A percentile compares a stretch with the other conserved stretches of the same genome.
Evolutionary conservation across 192 early-diverging fungal genomes (phyloP).

Genomic region (Phlyctochytrium arcticum): DNA sequence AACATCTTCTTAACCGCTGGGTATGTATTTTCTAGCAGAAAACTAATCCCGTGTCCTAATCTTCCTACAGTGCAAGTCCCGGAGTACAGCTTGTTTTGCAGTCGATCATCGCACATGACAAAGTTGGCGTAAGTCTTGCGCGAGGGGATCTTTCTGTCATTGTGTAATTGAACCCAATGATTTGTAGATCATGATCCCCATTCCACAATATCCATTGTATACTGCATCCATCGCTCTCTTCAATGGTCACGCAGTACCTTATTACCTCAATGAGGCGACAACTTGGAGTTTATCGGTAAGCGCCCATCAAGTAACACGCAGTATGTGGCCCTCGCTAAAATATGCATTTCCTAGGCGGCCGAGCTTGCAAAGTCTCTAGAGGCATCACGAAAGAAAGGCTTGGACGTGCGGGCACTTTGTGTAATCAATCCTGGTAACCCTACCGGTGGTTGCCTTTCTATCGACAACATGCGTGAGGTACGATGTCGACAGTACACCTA

Average conservation of each 20-base stretch:
- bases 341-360: slow-evolving; percentile 17
- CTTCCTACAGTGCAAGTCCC: slow-evolving; percentile 70
- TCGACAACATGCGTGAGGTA: slow-evolving; percentile 77
- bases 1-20: slow-evolving; percentile 88
- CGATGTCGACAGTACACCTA: background rate
- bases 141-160: background rate
- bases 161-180: background rate
- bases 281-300: slow-evolving; percentile 72
- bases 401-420: slow-evolving; percentile 89
- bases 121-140: slow-evolving; percentile 61
- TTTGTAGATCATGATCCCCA: slow-evolving; percentile 89
- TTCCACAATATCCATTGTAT: slow-evolving; percentile 98
- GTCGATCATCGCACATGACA: slow-evolving; percentile 67
- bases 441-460: slow-evolving; percentile 82
- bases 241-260: slow-evolving; percentile 83
- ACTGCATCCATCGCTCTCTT: slow-evolving; percentile 84
- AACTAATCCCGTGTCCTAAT: too few relatives aligned
- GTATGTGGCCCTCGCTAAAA: too few relatives aligned
- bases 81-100: slow-evolving; percentile 92
- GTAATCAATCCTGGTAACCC: slow-evolving; percentile 99
- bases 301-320: too few relatives aligned
- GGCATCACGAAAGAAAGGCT: slow-evolving; percentile 63
- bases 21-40: slow-evolving; percentile 10
- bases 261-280: slow-evolving; percentile 86
- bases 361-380: slow-evolving; percentile 64